Conservation (phyloP, 2,329 filamentous ascomycete species). For the Neoarthrinium moseri region DNA sequence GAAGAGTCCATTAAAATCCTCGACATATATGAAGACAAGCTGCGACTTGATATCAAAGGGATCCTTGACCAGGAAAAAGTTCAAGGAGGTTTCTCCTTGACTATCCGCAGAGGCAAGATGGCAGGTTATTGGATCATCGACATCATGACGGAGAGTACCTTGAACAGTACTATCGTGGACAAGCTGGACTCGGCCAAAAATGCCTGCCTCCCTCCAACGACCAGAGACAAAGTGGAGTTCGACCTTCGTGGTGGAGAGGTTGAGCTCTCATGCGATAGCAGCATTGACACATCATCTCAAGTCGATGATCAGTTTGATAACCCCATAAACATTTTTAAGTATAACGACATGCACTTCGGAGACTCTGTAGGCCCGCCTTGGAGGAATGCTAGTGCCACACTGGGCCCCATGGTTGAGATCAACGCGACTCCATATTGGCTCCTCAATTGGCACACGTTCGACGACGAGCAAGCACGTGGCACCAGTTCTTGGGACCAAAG, state of each 20-base stretch:
- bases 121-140: constrained; percentile 12
- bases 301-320: constrained; percentile 8
- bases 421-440: constrained; percentile 9
- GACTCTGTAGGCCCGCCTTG: constrained; percentile 12
- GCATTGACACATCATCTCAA: neutral
- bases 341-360: constrained; percentile 11
- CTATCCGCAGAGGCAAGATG: constrained; percentile 8
- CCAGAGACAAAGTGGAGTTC: constrained; percentile 9
- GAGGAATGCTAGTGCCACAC: constrained; percentile 9
- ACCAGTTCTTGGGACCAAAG: constrained; percentile 1
- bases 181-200: constrained; percentile 9
- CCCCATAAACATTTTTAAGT: constrained; percentile 9
- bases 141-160: constrained; percentile 10
- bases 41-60: constrained; percentile 11
- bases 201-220: constrained; percentile 6
- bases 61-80: constrained; percentile 10
- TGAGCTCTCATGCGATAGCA: neutral
- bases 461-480: constrained; percentile 8
- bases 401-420: constrained; percentile 13
- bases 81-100: constrained; percentile 13
- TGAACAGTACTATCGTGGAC: neutral
- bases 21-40: constrained; percentile 12
- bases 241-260: constrained; percentile 4
- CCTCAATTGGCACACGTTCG: constrained; percentile 15
- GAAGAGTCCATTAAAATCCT: constrained; percentile 13